Conservation (phyloP, 2,329 filamentous ascomycete species). For the Clarireedia sp. region DNA sequence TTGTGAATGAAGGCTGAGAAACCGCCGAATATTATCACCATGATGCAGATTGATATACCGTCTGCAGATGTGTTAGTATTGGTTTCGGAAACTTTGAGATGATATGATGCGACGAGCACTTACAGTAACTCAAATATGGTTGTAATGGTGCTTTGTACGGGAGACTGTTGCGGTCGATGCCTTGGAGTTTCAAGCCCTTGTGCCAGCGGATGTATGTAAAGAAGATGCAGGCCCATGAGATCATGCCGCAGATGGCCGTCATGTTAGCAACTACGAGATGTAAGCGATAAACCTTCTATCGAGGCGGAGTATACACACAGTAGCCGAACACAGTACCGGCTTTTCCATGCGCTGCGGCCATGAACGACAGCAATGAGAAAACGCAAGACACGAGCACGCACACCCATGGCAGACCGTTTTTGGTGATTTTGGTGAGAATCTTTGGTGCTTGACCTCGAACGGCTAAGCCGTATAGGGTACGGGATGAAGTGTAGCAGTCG, state of each 20-base stretch:
- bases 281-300: no score
- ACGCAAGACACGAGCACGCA: constrained; percentile 41
- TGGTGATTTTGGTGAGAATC: constrained; percentile 48
- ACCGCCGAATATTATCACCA: neutral
- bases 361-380: neutral
- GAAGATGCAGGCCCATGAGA: neutral
- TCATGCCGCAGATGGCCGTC: neutral
- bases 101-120: neutral
- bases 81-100: neutral
- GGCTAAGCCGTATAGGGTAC: constrained; percentile 61
- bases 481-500: constrained; percentile 57
- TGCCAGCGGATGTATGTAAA: neutral
- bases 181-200: neutral
- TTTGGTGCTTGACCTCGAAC: constrained; percentile 58
- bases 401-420: constrained; percentile 47
- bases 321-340: neutral
- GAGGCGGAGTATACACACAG: neutral
- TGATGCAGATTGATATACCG: neutral
- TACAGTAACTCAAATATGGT: neutral
- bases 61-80: neutral
- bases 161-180: neutral
- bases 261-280: neutral
- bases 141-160: neutral
- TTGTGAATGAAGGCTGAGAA: neutral
- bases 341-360: neutral